These are phyloP conservation scores for Aspergillus ochraceus DNA, from an alignment of 2,329 filamentous ascomycete genomes.

Conservation along the genomic window DNA sequence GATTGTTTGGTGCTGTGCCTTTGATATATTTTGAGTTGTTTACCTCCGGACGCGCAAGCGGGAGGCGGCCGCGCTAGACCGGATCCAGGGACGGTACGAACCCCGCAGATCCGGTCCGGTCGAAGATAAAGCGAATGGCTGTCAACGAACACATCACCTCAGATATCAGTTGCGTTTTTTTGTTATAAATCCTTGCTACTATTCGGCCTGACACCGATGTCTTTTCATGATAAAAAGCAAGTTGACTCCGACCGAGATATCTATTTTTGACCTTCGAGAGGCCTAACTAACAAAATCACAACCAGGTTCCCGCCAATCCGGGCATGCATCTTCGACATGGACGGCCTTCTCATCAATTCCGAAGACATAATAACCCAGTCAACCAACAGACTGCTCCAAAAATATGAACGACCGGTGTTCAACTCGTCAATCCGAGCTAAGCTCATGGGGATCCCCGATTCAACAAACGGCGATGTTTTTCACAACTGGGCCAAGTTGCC, in stretches of 20 bases:
- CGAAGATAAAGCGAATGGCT: neutral
- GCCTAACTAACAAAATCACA: constrained; percentile 9
- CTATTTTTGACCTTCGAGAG: no score
- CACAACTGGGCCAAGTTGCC: constrained; percentile 35
- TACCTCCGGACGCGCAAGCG: neutral
- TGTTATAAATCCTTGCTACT: no score
- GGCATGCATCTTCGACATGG: constrained; percentile 38
- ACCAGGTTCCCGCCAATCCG: constrained; percentile 26
- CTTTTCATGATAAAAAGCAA: neutral
- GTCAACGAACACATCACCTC: neutral
- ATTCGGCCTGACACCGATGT: neutral
- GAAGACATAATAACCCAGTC: constrained; percentile 32
- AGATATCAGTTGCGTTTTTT: no score
- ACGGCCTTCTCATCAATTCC: constrained; percentile 36
- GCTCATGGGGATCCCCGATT: constrained; percentile 26
- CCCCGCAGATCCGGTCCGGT: neutral
- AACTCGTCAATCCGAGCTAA: constrained; percentile 19
- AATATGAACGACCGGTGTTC: constrained; percentile 19
- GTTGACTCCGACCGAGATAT: no score
- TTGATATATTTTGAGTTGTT: no score
- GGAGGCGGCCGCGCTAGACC: neutral
- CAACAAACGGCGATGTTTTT: constrained; percentile 27
- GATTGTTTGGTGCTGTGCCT: no score
- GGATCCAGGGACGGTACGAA: neutral
- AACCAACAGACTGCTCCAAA: constrained; percentile 19